Evolutionary conservation across 1,284 basidiomycete genomes (phyloP).

Genomic region (Puccinia coronata): DNA sequence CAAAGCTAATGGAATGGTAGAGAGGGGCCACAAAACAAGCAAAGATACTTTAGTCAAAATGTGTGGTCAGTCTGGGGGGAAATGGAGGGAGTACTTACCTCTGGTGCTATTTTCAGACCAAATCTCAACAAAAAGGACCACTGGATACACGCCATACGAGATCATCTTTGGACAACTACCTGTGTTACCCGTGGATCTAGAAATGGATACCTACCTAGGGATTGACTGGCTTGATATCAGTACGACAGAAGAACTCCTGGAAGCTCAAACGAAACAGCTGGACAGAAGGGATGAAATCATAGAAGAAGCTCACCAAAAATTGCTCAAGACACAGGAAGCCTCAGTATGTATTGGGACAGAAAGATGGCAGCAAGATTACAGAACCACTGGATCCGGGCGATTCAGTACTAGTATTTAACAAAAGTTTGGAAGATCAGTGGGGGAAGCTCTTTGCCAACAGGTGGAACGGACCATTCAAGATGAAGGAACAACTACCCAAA

Average conservation of each 20-base stretch:
- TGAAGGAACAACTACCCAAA: not conserved
- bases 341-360: slow-evolving; percentile 1
- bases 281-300: not conserved
- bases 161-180: not conserved
- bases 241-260: not conserved
- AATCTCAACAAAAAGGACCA: not conserved
- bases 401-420: not conserved
- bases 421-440: slow-evolving; percentile 19
- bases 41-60: slow-evolving; percentile 6
- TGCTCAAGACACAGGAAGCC: not conserved
- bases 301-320: slow-evolving; percentile 2
- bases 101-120: slow-evolving; percentile 17
- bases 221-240: slow-evolving; percentile 1
- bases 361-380: not conserved
- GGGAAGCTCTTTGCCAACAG: slow-evolving; percentile 24
- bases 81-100: not conserved
- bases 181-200: not conserved
- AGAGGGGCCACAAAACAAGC: not conserved
- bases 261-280: not conserved
- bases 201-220: slow-evolving; percentile 14
- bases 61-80: not conserved
- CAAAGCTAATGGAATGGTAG: slow-evolving; percentile 14
- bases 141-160: not conserved
- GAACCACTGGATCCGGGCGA: not conserved
- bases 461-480: slow-evolving; percentile 21